Conservation (phyloP, 495 filamentous ascomycete genomes). For the Talaromyces ruber region DNA sequence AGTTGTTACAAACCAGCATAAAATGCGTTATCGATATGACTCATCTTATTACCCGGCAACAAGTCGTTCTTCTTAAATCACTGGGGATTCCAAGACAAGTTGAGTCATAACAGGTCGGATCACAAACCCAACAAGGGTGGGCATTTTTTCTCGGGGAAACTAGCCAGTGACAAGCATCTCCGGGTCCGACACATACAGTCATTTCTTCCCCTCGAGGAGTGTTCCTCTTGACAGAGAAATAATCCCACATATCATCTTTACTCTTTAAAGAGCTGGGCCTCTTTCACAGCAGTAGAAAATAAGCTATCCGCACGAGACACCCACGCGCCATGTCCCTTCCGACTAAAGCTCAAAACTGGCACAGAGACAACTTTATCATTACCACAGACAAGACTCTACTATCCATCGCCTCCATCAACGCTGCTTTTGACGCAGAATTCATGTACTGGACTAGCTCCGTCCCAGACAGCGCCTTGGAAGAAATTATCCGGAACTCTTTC, state of each 20-base stretch:
- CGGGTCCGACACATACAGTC: not conserved
- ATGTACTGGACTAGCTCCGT: slow-evolving; percentile 47
- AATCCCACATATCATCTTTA: too few relatives aligned
- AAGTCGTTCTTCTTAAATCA: too few relatives aligned
- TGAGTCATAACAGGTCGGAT: too few relatives aligned
- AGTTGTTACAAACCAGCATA: too few relatives aligned
- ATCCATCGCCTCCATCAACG: slow-evolving; percentile 38
- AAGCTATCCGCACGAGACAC: not conserved
- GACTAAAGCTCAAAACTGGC: not conserved
- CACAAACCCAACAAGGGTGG: too few relatives aligned
- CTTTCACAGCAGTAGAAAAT: too few relatives aligned
- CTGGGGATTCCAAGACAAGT: too few relatives aligned
- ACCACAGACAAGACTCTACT: slow-evolving; percentile 43
- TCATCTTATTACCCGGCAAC: too few relatives aligned
- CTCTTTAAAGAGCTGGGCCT: too few relatives aligned
- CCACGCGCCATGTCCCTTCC: not conserved
- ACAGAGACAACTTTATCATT: slow-evolving; percentile 26
- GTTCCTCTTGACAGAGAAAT: too few relatives aligned
- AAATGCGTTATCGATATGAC: too few relatives aligned
- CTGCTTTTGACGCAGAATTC: slow-evolving; percentile 38
- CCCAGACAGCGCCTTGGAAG: slow-evolving; percentile 26
- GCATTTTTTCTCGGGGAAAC: not conserved
- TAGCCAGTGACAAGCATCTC: not conserved
- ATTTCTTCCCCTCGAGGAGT: too few relatives aligned
- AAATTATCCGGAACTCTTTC: slow-evolving; percentile 41